Evolutionary conservation across 169 alveolate species (phyloP).

Genomic region (Plasmodium falciparum): DNA sequence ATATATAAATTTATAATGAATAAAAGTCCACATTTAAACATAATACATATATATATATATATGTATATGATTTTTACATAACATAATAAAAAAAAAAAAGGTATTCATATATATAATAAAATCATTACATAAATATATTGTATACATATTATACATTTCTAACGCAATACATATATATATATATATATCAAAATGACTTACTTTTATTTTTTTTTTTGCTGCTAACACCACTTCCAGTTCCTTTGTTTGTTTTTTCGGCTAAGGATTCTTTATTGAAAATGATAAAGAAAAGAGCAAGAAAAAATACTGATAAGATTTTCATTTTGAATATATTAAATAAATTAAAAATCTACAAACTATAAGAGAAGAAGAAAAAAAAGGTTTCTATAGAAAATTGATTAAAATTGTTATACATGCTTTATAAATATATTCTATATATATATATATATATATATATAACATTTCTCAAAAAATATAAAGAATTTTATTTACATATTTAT

Average conservation of each 20-base stretch:
- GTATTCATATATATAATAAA: no score
- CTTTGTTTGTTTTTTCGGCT: not conserved
- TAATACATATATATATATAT: no score
- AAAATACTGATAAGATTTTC: conserved; percentile 15
- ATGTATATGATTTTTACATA: not conserved
- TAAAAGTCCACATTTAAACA: no score
- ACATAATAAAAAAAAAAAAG: not conserved
- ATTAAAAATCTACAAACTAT: not conserved
- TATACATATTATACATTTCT: not conserved
- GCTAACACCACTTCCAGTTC: not conserved
- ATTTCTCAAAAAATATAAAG: no score
- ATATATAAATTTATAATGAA: no score
- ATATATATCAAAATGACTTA: conserved; percentile 5
- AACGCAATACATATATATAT: not conserved
- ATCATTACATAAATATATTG: no score
- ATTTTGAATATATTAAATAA: conserved; percentile 14
- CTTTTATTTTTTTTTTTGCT: conserved; percentile 24
- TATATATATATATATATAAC: no score
- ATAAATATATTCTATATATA: no score
- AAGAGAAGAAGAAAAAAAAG: not conserved
- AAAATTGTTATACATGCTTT: not conserved
- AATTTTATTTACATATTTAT: no score
- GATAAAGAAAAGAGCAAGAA: conserved; percentile 21
- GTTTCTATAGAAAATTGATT: not conserved
- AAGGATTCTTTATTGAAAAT: not conserved